A percentile compares a stretch with the other conserved stretches of the same genome.
Conservation (phyloP, 176 grass and related monocot genomes). For the Carex myosuroides region DNA sequence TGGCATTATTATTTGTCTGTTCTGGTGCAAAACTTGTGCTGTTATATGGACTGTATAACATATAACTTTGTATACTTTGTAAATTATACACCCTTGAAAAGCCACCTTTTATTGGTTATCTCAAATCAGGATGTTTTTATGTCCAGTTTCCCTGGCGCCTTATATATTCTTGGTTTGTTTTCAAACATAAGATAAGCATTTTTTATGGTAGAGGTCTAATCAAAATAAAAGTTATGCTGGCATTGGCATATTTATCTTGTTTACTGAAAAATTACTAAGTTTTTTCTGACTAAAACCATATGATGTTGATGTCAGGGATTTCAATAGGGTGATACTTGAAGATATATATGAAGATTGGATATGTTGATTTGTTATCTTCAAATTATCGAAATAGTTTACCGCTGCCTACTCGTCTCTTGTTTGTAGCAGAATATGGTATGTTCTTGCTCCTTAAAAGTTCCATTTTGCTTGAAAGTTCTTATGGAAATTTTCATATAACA, state of each 20-base stretch:
- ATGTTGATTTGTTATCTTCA: conserved; percentile 23
- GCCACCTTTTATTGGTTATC: background rate
- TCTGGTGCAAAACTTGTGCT: background rate
- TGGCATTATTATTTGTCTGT: background rate
- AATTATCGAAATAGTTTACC: conserved; percentile 12
- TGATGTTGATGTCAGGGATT: background rate
- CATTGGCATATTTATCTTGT: background rate
- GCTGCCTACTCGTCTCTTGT: background rate
- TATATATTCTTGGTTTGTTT: background rate
- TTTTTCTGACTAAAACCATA: background rate
- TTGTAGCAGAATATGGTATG: conserved; percentile 45
- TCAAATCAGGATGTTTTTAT: background rate
- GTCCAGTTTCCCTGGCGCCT: background rate
- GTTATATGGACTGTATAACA: background rate
- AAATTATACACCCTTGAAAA: background rate
- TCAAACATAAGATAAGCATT: background rate
- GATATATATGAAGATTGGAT: conserved; percentile 23
- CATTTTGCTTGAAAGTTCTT: background rate
- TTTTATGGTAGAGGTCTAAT: background rate
- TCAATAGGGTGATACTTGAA: background rate
- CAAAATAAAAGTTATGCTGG: too few relatives aligned
- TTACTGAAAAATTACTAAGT: background rate
- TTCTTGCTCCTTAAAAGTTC: background rate
- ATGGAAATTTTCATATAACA: background rate
- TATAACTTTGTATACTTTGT: background rate